These are phyloP conservation scores for Hanseniaspora uvarum DNA, from an alignment of 1,139 yeast species.

Conservation along the genomic window DNA sequence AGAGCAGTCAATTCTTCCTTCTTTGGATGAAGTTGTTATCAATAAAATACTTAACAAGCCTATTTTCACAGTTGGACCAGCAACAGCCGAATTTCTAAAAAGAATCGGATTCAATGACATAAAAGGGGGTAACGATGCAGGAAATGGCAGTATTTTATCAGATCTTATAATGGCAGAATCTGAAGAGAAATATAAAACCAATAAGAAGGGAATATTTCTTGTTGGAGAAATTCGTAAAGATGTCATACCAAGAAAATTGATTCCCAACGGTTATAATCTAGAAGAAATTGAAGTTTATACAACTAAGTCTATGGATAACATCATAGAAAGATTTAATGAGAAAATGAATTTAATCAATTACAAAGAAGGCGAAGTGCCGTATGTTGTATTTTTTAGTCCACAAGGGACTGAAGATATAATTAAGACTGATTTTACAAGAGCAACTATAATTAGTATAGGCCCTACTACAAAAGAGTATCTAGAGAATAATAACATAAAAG, in stretches of 20 bases:
- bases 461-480: constrained; percentile 78
- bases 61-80: constrained; percentile 87
- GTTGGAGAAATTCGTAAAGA: constrained; percentile 83
- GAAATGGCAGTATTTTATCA: constrained; percentile 67
- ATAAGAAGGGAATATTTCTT: constrained; percentile 42
- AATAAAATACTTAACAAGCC: constrained; percentile 38
- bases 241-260: constrained; percentile 58
- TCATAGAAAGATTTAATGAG: constrained; percentile 35
- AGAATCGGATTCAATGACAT: constrained; percentile 58
- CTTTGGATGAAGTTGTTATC: constrained; percentile 21
- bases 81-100: constrained; percentile 55
- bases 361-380: constrained; percentile 36
- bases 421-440: constrained; percentile 40
- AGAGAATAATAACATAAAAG: constrained; percentile 40
- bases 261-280: constrained; percentile 34
- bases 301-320: constrained; percentile 46
- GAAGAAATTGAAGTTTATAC: constrained; percentile 59
- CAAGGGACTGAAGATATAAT: constrained; percentile 53
- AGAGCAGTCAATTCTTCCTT: constrained; percentile 36
- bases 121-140: constrained; percentile 66
- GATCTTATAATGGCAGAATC: constrained; percentile 47
- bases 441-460: constrained; percentile 71
- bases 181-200: constrained; percentile 19
- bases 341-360: constrained; percentile 24
- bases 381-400: constrained; percentile 74